phyloP scores from a whole-genome alignment of 2,329 filamentous ascomycete species.

The Thielaviopsis ethacetica region DNA sequence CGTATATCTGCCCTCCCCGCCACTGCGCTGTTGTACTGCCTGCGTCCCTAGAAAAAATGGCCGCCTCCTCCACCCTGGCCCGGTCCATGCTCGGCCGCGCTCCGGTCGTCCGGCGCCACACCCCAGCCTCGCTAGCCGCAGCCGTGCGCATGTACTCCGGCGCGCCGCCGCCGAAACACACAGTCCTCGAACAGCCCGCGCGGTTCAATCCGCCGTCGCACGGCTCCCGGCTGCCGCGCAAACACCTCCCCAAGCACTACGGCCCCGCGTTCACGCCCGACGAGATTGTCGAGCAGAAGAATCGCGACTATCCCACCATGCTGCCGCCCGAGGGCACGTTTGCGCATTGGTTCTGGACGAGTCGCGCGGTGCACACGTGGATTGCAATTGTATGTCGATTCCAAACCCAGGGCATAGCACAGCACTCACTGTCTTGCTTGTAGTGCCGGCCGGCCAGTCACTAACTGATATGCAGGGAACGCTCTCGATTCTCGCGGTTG shows the following conservation, averaged over 20 bases:
- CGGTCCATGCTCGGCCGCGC: not conserved
- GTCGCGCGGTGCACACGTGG: slow-evolving; percentile 56
- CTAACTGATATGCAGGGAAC: slow-evolving; percentile 33
- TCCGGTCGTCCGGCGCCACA: not conserved
- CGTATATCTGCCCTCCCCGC: not conserved
- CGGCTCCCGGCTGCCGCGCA: slow-evolving; percentile 47
- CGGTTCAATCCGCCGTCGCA: slow-evolving; percentile 90
- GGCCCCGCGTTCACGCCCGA: slow-evolving; percentile 52
- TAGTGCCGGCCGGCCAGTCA: not conserved
- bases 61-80: not conserved
- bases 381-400: slow-evolving; percentile 57
- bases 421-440: too few species aligned
- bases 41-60: not conserved
- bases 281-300: slow-evolving; percentile 49
- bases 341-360: slow-evolving; percentile 72
- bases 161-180: slow-evolving; percentile 31
- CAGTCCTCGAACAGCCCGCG: slow-evolving; percentile 69
- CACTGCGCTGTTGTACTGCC: not conserved
- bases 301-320: slow-evolving; percentile 70
- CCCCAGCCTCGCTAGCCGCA: too few species aligned
- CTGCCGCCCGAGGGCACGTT: slow-evolving; percentile 73
- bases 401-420: not conserved
- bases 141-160: not conserved
- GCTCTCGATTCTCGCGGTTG: slow-evolving; percentile 50
- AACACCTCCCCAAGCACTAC: slow-evolving; percentile 48